Evolutionary conservation across 768 basidiomycete species (phyloP), one percentile per base, ranked within the genome.

Genomic region (Rubroboletus satanas): DNA sequence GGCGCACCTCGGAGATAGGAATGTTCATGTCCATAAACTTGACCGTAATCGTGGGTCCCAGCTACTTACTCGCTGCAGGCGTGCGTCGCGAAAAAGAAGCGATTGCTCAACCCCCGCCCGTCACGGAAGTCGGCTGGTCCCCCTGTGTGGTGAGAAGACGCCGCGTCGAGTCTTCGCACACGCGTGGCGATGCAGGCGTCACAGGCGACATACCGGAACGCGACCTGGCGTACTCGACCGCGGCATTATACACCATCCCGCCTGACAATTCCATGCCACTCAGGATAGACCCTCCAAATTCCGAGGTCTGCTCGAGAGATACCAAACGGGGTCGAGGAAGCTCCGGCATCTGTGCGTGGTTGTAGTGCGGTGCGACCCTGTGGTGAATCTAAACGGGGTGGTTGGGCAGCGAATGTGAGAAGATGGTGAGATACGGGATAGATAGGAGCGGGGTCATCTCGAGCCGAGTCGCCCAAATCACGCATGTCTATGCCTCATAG

Each of bases 261-360:
- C 85, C 81, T 1, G 86, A 66, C 5, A 79, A 79, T 64, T 79
- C 79, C 77, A 88, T 79, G n/a, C 84, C 84, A 58, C 77, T 83
- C 53, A 85, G 68, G 12, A 88, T 75, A 21, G 75, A 80, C 39
- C 80, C 83, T 18, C 85, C 83, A 2, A 83, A 54, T 67, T 15
- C 83, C 80, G 4, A 83, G 58, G 43, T 84, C 79, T 3, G 75
- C 74, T 52, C 79, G 80, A 2, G 74, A 73, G 48, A 75, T 67
- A 23, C 70, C 66, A 32, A 71, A 69, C 7, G 58, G 62, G 35
- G 45, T 59, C 32, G 55, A 67, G 15, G 68, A 66, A 52, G 58
- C 56, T 54, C 62, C 62, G 58, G 50, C 55, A 55, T 66, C 65
- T 51, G 64, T 53, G 48, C 47, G 59, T 28, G 62, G 66, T 7